Evolutionary conservation across 2,329 filamentous ascomycete species (phyloP), one percentile per base, ranked within the genome.

Genomic region (Pestalotiopsis fici): DNA sequence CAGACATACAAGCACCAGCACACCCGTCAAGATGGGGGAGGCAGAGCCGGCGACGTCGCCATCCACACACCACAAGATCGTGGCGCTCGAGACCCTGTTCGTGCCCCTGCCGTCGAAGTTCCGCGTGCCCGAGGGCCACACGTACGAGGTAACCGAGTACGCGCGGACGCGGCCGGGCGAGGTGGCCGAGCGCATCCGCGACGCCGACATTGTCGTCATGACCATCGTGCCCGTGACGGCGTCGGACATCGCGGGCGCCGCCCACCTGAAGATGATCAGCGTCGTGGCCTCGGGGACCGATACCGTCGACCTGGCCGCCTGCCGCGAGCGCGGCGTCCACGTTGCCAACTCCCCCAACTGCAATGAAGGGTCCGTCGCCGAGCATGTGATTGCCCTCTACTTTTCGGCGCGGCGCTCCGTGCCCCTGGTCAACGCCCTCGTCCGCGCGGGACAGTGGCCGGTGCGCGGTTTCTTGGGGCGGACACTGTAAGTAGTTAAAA

Each of bases 341-440:
- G 79, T 82, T 2, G 74, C 74, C 31, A 81, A 82, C 70, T 75
- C 78, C 3, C 79, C 78, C 12, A 74, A 76, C 13, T 79, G 78
- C 66, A 81, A 78, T 65, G 73, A 74, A 35, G 75, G 75, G 27
- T 67, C 75, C 11, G 80, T 82, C 1, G 76, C 78, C 0, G 82
- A 86, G 71, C 87, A 88, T 71, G 84, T 76, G 31, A 76, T 88
- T 7, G 77, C 81, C 0, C 76, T 87, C 4, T 85, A 83, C 72
- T 71, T 82, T 68, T 75, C 77, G 3, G 66, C 75, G 25, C 78
- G 80, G 54, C 77, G 81, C n/a, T 78, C 76, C 37, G 67, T 83
- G 2, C 69, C 78, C 12, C 73, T 74, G 4, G 71, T 77, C 55
- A 73, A 80, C 71, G 66, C 71, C 3, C 64, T 77, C 47, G 74